Conservation (phyloP, 1,284 basidiomycete species). For the Cutaneotrichosporon spelunceum region DNA sequence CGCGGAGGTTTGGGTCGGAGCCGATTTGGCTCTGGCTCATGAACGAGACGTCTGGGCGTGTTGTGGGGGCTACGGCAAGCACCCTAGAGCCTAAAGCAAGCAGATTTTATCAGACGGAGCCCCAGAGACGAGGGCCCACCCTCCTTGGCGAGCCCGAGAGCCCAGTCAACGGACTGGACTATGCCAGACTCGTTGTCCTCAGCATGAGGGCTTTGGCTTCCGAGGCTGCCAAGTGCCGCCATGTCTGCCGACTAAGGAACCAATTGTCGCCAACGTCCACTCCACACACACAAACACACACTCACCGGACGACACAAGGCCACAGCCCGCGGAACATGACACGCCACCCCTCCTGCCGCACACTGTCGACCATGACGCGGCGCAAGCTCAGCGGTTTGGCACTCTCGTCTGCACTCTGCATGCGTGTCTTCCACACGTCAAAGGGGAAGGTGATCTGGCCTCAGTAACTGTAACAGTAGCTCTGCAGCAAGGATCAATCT, state of each 20-base stretch:
- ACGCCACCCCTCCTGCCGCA: conserved; percentile 61
- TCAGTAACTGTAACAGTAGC: conserved; percentile 13
- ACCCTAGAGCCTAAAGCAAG: background rate
- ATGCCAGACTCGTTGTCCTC: background rate
- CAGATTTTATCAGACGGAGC: background rate
- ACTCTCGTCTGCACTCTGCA: conserved; percentile 61
- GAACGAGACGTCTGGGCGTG: background rate
- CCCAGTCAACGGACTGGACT: background rate
- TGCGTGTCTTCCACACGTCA: conserved; percentile 80
- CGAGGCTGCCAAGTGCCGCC: background rate
- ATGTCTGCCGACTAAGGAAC: background rate
- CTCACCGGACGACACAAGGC: conserved; percentile 73
- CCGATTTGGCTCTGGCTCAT: background rate
- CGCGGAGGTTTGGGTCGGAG: background rate
- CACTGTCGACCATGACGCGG: conserved; percentile 55
- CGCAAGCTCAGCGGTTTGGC: conserved; percentile 23
- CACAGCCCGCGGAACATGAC: conserved; percentile 73
- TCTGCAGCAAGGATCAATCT: background rate
- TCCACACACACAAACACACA: conserved; percentile 18
- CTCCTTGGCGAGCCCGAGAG: too few species aligned
- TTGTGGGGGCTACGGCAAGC: background rate
- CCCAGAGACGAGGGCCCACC: background rate
- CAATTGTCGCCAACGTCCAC: background rate
- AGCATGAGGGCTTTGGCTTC: background rate
- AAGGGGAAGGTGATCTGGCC: conserved; percentile 67